Evolutionary conservation across 176 grass and related monocot genomes (phyloP).

Genomic region (Ampelocalamus luodianensis): DNA sequence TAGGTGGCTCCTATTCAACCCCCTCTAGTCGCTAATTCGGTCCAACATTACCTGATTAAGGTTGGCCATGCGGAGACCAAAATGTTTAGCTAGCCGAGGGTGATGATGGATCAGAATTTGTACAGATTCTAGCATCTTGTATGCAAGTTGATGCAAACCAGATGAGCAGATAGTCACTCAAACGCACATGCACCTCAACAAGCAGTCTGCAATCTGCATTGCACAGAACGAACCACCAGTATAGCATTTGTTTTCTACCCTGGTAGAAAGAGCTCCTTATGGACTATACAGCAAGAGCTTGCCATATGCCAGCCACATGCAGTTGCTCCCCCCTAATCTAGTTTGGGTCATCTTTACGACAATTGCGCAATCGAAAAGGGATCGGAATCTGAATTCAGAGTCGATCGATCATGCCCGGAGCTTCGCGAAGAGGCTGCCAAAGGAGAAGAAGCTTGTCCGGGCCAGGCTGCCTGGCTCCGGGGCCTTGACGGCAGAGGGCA

Average conservation of each 20-base stretch:
- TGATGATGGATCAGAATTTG: neutral
- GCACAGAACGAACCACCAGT: constrained; percentile 11
- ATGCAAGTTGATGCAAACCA: constrained; percentile 14
- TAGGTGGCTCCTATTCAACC: no score
- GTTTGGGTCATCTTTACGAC: neutral
- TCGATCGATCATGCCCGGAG: constrained; percentile 46
- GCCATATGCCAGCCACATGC: constrained; percentile 8
- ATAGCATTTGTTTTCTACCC: constrained; percentile 8
- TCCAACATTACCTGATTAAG: no score
- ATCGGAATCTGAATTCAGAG: neutral
- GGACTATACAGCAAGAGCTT: constrained; percentile 8
- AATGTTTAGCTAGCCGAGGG: constrained; percentile 9
- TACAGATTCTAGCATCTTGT: neutral
- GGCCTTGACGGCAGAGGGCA: constrained; percentile 41
- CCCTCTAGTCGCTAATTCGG: no score
- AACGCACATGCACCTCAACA: constrained; percentile 20
- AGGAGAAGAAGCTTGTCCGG: constrained; percentile 80
- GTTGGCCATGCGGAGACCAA: neutral
- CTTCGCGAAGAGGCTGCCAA: constrained; percentile 75
- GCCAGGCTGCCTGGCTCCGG: constrained; percentile 38
- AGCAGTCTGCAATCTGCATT: constrained; percentile 38
- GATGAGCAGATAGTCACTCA: constrained; percentile 12
- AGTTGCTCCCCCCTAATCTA: constrained; percentile 28
- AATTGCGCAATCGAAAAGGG: neutral
- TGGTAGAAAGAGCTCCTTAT: constrained; percentile 7